phyloP scores from a whole-genome alignment of 2,329 filamentous ascomycete genomes.

The Ophiostoma ips region DNA sequence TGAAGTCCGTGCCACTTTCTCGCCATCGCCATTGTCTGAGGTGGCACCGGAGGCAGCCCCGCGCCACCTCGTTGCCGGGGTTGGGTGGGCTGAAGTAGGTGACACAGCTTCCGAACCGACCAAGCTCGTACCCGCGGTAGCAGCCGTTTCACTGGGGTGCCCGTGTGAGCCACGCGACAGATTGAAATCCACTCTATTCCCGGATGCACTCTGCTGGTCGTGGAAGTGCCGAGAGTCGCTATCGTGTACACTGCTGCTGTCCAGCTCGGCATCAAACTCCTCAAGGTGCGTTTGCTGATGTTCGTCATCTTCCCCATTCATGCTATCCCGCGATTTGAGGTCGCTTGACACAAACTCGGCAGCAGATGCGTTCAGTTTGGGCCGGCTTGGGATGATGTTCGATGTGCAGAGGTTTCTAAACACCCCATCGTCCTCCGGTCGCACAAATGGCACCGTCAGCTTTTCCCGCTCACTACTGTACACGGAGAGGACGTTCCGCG shows the following conservation, averaged over 20 bases:
- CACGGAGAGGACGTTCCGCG: conserved; percentile 76
- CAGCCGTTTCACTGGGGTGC: neutral
- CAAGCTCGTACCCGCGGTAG: neutral
- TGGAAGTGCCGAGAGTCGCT: neutral
- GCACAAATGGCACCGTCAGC: conserved; percentile 78
- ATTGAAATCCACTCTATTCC: neutral
- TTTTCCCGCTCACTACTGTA: conserved; percentile 80
- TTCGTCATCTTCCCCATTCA: conserved; percentile 8
- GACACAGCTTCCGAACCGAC: conserved; percentile 22
- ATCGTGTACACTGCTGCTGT: neutral
- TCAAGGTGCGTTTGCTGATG: conserved; percentile 1
- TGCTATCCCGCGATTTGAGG: conserved; percentile 13
- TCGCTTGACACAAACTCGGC: conserved; percentile 27
- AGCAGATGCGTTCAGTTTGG: conserved; percentile 42
- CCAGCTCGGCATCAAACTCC: conserved; percentile 3
- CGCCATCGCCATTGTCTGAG: conserved; percentile 33
- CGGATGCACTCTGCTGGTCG: neutral
- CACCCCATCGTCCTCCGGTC: conserved; percentile 70
- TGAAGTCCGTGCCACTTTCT: conserved; percentile 22
- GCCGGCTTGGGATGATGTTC: conserved; percentile 38
- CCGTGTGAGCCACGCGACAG: neutral
- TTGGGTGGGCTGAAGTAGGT: conserved; percentile 23
- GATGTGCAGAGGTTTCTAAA: conserved; percentile 67
- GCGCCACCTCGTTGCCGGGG: conserved; percentile 21
- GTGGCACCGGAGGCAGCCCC: conserved; percentile 20